Conservation (phyloP, 2,329 filamentous ascomycete species). For the Chaetomiaceae sp. region DNA sequence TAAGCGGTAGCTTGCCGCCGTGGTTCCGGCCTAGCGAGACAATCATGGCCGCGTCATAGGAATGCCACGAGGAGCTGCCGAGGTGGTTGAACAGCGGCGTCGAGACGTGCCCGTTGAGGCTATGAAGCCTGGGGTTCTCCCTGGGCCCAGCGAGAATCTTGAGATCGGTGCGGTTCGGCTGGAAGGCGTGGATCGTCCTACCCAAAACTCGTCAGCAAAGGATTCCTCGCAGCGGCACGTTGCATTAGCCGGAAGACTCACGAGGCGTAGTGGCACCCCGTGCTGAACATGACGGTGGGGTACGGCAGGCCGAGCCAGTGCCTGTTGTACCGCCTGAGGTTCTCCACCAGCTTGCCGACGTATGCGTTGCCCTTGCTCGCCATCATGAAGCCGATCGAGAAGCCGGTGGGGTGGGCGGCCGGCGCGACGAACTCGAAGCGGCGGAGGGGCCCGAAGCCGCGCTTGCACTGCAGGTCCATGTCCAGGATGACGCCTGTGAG, state of each 20-base stretch:
- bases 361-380: conserved; percentile 33
- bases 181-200: conserved; percentile 37
- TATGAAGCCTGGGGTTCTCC: conserved; percentile 31
- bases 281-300: conserved; percentile 41
- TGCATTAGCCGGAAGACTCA: conserved; percentile 21
- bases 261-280: conserved; percentile 40
- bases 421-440: conserved; percentile 40
- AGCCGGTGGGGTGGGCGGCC: conserved; percentile 37
- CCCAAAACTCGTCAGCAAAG: neutral
- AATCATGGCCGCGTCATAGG: conserved; percentile 34
- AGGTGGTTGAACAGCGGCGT: conserved; percentile 40
- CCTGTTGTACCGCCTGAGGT: conserved; percentile 34
- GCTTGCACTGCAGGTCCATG: conserved; percentile 37
- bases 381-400: conserved; percentile 42
- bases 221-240: neutral
- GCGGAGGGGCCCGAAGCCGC: conserved; percentile 36
- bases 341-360: conserved; percentile 32
- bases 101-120: conserved; percentile 36
- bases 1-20: conserved; percentile 10
- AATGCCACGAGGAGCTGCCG: conserved; percentile 41
- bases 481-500: conserved; percentile 27
- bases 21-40: conserved; percentile 19
- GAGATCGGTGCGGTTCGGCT: conserved; percentile 30
- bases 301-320: conserved; percentile 39
- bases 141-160: conserved; percentile 35